Evolutionary conservation across 495 filamentous ascomycete genomes (phyloP), one percentile per base, ranked within the genome.

Genomic region (Podospora conica): DNA sequence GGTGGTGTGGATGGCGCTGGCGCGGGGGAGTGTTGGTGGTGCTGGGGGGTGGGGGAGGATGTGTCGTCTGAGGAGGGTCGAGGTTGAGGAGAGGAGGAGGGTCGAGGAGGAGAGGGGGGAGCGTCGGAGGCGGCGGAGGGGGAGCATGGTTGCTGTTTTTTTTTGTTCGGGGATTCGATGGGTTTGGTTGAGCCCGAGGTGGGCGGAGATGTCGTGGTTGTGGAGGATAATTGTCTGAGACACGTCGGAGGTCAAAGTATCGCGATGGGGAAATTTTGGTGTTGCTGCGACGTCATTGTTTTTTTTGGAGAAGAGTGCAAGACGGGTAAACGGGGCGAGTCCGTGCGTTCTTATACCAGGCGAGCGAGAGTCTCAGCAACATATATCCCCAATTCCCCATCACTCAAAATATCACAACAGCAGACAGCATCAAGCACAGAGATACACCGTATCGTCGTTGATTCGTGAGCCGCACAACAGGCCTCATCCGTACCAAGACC

Each of bases 61-160:
- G 55, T 15, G 55, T 6, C 55, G 55, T 21, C 11, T 3, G 55
- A 23, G 22, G 23, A 27, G 21, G 55, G 20, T 23, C 6, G 18
- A 12, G 5, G 59, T n/a, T n/a, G n/a, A n/a, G n/a, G n/a, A n/a
- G 55, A 12, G 7, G 55, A 23, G 22, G 23, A 27, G 21, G 55
- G 20, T 23, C 6, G 18, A 12, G 5, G 59, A n/a, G 61, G 66
- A 12, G 15, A 58, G 25, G 25, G n/a, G 20, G 55, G 57, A 21
- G 31, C 63, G 31, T 40, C 54, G 59, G 55, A 60, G 24, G 31
- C 63, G 31, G 55, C 54, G 59, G 28, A 66, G 24, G 12, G 48
- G 9, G 23, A 53, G n/a, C 55, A 28, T 23, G 25, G 22, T 23
- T 67, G 28, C 24, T 61, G 56, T 9, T 57, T 57, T 21, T 61